phyloP scores from a whole-genome alignment of 2,329 filamentous ascomycete genomes.

The Alternaria postmessia region DNA sequence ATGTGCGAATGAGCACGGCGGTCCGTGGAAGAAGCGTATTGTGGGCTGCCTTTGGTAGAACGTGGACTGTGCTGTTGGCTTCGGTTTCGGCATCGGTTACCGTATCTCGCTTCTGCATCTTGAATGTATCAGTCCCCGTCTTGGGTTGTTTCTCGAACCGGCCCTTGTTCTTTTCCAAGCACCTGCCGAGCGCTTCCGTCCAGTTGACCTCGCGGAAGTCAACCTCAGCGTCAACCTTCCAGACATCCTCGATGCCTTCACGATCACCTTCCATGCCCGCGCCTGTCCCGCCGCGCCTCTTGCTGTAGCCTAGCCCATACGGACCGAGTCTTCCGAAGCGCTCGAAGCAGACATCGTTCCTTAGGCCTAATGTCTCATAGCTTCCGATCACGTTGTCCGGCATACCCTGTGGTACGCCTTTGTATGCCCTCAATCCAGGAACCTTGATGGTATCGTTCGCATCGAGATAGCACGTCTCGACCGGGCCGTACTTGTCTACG shows the following conservation, averaged over 20 bases:
- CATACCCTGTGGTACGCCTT: conserved; percentile 82
- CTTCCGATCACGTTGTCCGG: conserved; percentile 88
- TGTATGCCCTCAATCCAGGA: conserved; percentile 75
- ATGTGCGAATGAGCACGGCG: conserved; percentile 82
- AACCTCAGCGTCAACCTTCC: conserved; percentile 74
- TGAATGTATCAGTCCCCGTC: conserved; percentile 50
- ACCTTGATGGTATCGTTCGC: conserved; percentile 68
- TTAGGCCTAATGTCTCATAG: conserved; percentile 78
- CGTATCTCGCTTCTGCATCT: conserved; percentile 44
- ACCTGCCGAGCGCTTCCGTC: conserved; percentile 79
- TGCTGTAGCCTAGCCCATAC: conserved; percentile 88
- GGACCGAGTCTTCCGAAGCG: conserved; percentile 86
- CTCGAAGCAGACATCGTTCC: conserved; percentile 91
- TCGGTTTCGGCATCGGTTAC: conserved; percentile 3
- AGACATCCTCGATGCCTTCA: conserved; percentile 81
- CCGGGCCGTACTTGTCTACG: conserved; percentile 63
- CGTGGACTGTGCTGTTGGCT: conserved; percentile 23
- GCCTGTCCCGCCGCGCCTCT: conserved; percentile 79
- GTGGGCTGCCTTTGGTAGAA: conserved; percentile 36
- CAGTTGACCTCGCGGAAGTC: conserved; percentile 81
- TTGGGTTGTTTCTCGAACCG: conserved; percentile 65
- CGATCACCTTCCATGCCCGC: conserved; percentile 85
- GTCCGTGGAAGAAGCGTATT: conserved; percentile 65
- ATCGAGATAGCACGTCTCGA: conserved; percentile 83
- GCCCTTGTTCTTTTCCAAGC: conserved; percentile 72